Percentiles rank a stretch among this genome's conserved stretches.
Conservation (phyloP, 805 yeast species). For the Candida multigemmis region DNA sequence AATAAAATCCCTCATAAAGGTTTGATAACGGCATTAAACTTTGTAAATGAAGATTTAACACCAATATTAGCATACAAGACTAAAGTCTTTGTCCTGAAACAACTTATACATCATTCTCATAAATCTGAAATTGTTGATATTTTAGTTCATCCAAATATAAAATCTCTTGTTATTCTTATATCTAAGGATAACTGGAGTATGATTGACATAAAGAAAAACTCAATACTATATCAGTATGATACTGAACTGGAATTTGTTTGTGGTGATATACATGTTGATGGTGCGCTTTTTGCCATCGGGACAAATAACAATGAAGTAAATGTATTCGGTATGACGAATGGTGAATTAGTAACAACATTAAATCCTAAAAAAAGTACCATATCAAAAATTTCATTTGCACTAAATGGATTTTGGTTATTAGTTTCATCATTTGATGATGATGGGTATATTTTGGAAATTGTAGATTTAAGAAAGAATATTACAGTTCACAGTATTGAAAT, state of each 20-base stretch:
- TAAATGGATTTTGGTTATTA: conserved; percentile 58
- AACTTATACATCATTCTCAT: conserved; percentile 2
- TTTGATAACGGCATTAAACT: conserved; percentile 6
- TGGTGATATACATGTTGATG: conserved; percentile 39
- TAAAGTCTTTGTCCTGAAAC: conserved; percentile 7
- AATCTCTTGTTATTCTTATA: conserved; percentile 17
- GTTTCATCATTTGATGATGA: conserved; percentile 14
- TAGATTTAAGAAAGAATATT: conserved; percentile 40
- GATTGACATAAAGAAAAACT: conserved; percentile 4
- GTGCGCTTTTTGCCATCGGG: conserved; percentile 35
- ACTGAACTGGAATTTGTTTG: conserved; percentile 7
- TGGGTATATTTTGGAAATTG: conserved; percentile 21
- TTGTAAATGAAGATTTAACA: conserved; percentile 5
- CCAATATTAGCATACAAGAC: conserved; percentile 13
- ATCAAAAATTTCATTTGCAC: conserved; percentile 39
- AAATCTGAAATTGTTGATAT: conserved; percentile 10
- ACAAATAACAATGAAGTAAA: conserved; percentile 18
- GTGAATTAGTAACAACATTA: conserved; percentile 25
- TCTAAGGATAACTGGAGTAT: conserved; percentile 13
- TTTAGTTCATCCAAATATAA: conserved; percentile 23
- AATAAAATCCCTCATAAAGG: conserved; percentile 8
- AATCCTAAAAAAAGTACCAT: conserved; percentile 13
- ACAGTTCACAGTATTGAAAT: conserved; percentile 17
- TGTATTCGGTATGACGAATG: conserved; percentile 31
- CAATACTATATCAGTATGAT: no score